Base-by-base conservation (phyloP, 2,329 filamentous ascomycete genomes). In the Corynespora cassiicola region DNA sequence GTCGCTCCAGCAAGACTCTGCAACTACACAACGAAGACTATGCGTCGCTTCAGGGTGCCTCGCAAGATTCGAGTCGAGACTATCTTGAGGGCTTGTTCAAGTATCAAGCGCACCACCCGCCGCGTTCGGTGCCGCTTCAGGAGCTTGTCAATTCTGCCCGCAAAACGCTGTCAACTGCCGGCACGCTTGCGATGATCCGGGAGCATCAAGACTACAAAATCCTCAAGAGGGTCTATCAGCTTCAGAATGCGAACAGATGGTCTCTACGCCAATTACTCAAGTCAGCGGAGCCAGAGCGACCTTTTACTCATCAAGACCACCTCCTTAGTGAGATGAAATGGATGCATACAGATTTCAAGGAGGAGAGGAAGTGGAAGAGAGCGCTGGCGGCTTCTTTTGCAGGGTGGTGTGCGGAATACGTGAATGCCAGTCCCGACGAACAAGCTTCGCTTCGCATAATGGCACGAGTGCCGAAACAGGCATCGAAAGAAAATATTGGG, bases 291-390 rank as follows among this genome's bases (percentile, higher is more conserved):
- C 91, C 92, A 4, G 77, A 81, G 4, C 82, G 90, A 23, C 86
- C 85, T 12, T 79, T 82, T 1, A 85, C 86, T 2, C 92, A 97
- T 54, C 88, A 86, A 81, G 94, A 99, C 69, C 79, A 92, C 35
- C 68, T 97, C 38, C 74, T 99, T 20, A 81, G 90, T 53, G 91
- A 99, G 72, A 89, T 92, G 81, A 95, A 91, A 66, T 97, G 92
- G 92, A 95, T 99, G 89, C 83, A 91, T 33, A 96, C 90, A 2
- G 94, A 99, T 68, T 97, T 96, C 60, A 81, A 87, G 34, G 89
- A 96, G 68, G 94, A 97, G 66, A 78, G 90, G 25, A 96, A 95
- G 65, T 96, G 91, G 90, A 97, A 96, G 71, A 84, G 83, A 61
- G 81, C 87, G 2, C 80, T 86, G 22, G 91, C 91, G 5, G 86